Evolutionary conservation across 345 rosid species (phyloP), one percentile per base, ranked within the genome.

Genomic region (Garcia nutans): DNA sequence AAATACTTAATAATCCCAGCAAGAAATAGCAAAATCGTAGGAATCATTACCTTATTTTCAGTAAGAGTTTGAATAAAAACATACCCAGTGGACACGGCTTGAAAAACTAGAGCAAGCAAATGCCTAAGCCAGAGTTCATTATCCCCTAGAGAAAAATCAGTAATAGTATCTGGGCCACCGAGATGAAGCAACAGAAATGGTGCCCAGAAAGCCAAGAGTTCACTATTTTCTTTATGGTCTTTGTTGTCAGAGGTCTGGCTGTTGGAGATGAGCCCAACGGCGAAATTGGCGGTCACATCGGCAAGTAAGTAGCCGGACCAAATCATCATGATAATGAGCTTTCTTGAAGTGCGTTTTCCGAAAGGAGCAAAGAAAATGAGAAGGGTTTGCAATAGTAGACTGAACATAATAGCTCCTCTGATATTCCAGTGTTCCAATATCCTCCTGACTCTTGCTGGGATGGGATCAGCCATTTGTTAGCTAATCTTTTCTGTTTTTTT

Each of bases 241-340:
- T 47, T 47, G 10, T 9, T 8, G 3, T 23, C 5, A 13, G 45
- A 67, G 70, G 6, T 44, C 50, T 52, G 77, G 74, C 44, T 49
- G n/a, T 72, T 75, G 45, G 74, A 66, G 42, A 78, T 78, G 31
- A 74, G 82, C 22, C 82, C 85, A 6, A 72, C 33, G 5, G 77
- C 77, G 10, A 20, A 75, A n/a, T 49, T 64, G 0, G 85, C 77
- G 3, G 62, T 71, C 22, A 55, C 62, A 10, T 71, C 73, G 7
- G 85, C 82, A 6, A 78, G 28, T 56, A 78, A 63, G 67, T 82
- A 82, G 42, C 79, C 74, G 5, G 47, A 45, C 85, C 85, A 75
- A 23, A 82, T 78, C 42, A 82, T 24, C 5, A 22, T 3, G 31
- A 37, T 26, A 1, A 60, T 44, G 11, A 31, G 0, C 22, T 8